Conservation (phyloP, 768 basidiomycete species). For the Macrolepiota fuliginosa region DNA sequence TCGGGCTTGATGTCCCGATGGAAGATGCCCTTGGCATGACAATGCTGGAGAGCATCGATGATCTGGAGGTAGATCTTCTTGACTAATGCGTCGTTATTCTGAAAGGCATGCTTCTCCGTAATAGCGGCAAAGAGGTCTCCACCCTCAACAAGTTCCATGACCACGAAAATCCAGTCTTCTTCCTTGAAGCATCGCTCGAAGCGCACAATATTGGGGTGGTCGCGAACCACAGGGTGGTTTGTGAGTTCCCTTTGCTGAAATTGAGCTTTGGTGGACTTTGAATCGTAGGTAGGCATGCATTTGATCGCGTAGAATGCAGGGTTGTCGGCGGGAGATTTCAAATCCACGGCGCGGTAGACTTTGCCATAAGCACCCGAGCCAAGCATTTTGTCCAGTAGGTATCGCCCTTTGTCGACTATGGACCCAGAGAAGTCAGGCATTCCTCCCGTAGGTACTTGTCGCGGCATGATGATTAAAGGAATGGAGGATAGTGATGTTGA, state of each 20-base stretch:
- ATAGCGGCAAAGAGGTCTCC: constrained; percentile 77
- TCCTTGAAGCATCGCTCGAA: constrained; percentile 65
- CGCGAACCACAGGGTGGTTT: constrained; percentile 49
- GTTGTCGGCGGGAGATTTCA: constrained; percentile 31
- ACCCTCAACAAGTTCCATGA: constrained; percentile 53
- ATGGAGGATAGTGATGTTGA: constrained; percentile 10
- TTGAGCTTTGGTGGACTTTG: constrained; percentile 51
- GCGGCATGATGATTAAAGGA: constrained; percentile 33
- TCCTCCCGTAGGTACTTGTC: constrained; percentile 34
- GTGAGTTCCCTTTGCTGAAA: constrained; percentile 70
- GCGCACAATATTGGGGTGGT: constrained; percentile 65
- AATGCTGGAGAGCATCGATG: constrained; percentile 74
- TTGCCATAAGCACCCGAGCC: constrained; percentile 77
- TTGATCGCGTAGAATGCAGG: constrained; percentile 67
- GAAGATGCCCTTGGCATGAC: constrained; percentile 67
- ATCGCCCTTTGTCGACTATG: constrained; percentile 54
- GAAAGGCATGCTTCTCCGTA: constrained; percentile 50
- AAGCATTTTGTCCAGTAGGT: constrained; percentile 58
- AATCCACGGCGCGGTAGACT: constrained; percentile 71
- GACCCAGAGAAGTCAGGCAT: constrained; percentile 52
- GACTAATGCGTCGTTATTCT: constrained; percentile 59
- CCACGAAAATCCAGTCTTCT: constrained; percentile 61
- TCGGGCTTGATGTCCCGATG: constrained; percentile 91
- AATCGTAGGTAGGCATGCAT: constrained; percentile 60
- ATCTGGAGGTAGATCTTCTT: constrained; percentile 74